Evolutionary conservation across 169 alveolate species (phyloP).

Genomic region (Eimeria brunetti): DNA sequence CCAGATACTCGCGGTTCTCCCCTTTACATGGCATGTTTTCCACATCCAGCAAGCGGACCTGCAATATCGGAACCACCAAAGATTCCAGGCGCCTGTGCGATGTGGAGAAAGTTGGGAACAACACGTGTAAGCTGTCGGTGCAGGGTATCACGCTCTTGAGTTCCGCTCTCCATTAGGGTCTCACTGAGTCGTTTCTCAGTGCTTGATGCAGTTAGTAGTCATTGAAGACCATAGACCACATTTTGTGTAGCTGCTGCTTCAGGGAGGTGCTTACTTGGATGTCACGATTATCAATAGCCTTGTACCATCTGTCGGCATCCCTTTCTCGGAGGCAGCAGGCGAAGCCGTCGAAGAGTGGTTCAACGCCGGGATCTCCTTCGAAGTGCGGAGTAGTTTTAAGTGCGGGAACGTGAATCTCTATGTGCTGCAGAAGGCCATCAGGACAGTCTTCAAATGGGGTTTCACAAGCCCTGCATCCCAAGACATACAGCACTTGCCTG

Average conservation of each 20-base stretch:
- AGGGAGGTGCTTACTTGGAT: constrained; percentile 66
- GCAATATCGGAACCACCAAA: not conserved
- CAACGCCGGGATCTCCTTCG: constrained; percentile 74
- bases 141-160: not conserved
- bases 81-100: not conserved
- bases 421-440: constrained; percentile 47
- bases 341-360: constrained; percentile 77
- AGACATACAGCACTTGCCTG: not conserved
- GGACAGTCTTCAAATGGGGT: constrained; percentile 49
- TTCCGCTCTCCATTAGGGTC: not conserved
- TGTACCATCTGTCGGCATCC: constrained; percentile 80
- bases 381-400: constrained; percentile 13
- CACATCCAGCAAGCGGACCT: constrained; percentile 58
- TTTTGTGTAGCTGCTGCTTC: not conserved
- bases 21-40: constrained; percentile 50
- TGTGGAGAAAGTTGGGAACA: not conserved
- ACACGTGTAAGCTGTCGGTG: not conserved
- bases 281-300: constrained; percentile 81
- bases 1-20: constrained; percentile 72
- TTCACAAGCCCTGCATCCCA: constrained; percentile 69
- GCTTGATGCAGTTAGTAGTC: not conserved
- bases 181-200: not conserved
- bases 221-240: not conserved
- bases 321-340: constrained; percentile 81
- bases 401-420: constrained; percentile 67